Percentiles rank a stretch among this genome's conserved stretches.
phyloP scores from a whole-genome alignment of 192 early-diverging fungal species.

The Pecoramyces ruminantium region DNA sequence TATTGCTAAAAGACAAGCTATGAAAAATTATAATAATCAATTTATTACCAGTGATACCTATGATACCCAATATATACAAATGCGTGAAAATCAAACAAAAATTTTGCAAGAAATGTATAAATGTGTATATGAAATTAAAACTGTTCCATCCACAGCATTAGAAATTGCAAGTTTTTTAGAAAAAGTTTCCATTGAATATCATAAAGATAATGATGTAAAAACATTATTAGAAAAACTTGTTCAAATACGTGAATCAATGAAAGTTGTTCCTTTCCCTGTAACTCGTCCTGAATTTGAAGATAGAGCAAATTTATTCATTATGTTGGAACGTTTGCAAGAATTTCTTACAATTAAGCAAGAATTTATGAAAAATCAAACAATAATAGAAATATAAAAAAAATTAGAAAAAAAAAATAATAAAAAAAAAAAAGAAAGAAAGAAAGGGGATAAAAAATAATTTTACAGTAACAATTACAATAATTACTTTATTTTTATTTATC shows the following conservation, averaged over 20 bases:
- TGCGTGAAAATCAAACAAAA: background rate
- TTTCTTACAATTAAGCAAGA: background rate
- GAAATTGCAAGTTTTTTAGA: background rate
- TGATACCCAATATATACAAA: background rate
- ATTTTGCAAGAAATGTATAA: background rate
- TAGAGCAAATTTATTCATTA: background rate
- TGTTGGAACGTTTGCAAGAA: background rate
- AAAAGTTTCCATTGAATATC: background rate
- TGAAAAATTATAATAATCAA: background rate
- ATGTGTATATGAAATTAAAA: background rate
- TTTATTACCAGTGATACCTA: background rate
- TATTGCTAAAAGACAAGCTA: background rate
- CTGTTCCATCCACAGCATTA: background rate
- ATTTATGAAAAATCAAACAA: background rate
- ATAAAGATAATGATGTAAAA: background rate
- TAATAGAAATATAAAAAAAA: background rate
- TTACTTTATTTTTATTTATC: too few relatives aligned
- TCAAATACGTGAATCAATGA: background rate
- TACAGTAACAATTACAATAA: too few relatives aligned
- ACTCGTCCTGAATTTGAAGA: background rate
- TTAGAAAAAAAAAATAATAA: too few relatives aligned
- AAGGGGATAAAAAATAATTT: too few relatives aligned
- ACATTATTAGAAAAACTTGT: background rate
- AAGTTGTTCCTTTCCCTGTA: background rate
- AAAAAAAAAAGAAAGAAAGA: too few relatives aligned